Conservation (phyloP, 1,284 basidiomycete genomes). For the Pyrrhoderma lamaoense region DNA sequence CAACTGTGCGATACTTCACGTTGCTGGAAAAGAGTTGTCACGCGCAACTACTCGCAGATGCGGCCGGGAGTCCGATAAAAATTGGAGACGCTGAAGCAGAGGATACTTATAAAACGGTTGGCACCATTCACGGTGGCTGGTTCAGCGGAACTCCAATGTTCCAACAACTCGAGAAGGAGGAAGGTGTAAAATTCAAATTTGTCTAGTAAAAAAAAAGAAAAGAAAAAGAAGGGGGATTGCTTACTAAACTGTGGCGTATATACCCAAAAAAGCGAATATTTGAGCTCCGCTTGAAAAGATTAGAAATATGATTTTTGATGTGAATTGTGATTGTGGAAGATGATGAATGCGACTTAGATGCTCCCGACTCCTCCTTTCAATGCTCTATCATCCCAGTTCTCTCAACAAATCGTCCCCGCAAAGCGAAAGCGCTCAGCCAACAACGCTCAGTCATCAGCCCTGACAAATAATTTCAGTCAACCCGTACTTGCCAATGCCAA, state of each 20-base stretch:
- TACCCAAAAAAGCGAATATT: neutral
- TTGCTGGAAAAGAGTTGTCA: constrained; percentile 39
- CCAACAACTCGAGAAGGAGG: constrained; percentile 31
- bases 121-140: constrained; percentile 29
- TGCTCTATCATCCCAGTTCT: too few species aligned
- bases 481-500: too few species aligned
- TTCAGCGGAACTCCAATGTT: constrained; percentile 34
- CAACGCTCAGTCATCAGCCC: too few species aligned
- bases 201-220: constrained; percentile 2
- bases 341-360: too few species aligned
- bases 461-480: too few species aligned
- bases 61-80: constrained; percentile 32
- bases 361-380: too few species aligned
- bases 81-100: constrained; percentile 25
- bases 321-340: too few species aligned
- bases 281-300: too few species aligned
- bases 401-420: too few species aligned
- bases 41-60: constrained; percentile 44
- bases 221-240: too few species aligned
- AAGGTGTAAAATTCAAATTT: constrained; percentile 27
- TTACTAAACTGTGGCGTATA: neutral
- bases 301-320: too few species aligned
- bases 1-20: constrained; percentile 34
- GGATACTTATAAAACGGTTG: constrained; percentile 28
- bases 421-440: too few species aligned